Base-by-base conservation (phyloP, 2,329 filamentous ascomycete species). In the Chaetoscypha palmicola region DNA sequence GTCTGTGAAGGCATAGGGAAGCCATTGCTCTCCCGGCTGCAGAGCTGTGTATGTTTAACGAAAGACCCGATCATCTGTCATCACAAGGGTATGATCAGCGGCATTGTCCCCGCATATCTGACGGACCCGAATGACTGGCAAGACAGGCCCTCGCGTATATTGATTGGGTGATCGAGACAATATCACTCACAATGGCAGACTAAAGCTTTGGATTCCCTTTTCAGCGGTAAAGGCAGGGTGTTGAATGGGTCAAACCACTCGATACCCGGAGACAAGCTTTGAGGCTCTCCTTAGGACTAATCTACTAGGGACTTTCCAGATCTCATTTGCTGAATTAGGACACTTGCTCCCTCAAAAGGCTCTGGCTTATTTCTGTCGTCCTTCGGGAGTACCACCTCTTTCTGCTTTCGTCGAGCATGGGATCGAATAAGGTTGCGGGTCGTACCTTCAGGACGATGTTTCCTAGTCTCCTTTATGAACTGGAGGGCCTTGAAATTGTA, bases 391-490 rank as follows among this genome's bases (percentile, higher is more conserved):
- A 4, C 16, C 16, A n/a, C 28, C 20, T 41, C 10, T 5, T 24
- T 16, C 20, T 38, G 36, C 20, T 49, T 49, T 5, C 48, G 48
- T 20, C 48, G 35, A 9, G 31, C 45, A 10, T 43, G 39, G 17
- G 45, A 47, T 11, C 45, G 45, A 24, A 47, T 50, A 11, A 50
- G 33, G 20, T 50, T 30, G 1, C 47, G 28, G 19, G 43, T 35
- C 10, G 34, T 35, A 11, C 47, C 47, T 21, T 39, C 23, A 10
- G 47, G 47, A 14, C 47, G 38, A 26, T 38, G 28, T 16, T 35
- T 36, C 11, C 47, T 45, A 12, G 47, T 38, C 16, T 50, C 47
- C 26, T 33, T 19, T 7, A 50, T 40, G 31, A 50, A 50, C 10
- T 48, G 46, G 16, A 48, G 43, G 16, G 9, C 32, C 32, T 34